These are phyloP conservation scores for Aspergillus intermedius DNA, from an alignment of 2,329 filamentous ascomycete genomes.

Conservation along the genomic window DNA sequence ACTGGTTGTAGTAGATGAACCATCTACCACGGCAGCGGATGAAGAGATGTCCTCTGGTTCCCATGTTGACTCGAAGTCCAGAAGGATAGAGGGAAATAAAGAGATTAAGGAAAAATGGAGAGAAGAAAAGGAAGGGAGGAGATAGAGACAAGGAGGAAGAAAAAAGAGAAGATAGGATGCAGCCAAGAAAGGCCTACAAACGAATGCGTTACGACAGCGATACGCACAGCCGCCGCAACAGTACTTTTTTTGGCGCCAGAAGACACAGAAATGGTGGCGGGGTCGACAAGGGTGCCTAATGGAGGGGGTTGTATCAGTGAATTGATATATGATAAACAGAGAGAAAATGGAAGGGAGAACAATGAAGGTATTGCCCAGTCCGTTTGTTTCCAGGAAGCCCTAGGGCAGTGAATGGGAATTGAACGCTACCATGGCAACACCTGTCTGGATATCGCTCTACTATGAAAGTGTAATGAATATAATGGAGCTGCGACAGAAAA, in stretches of 20 bases:
- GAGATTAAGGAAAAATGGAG: not conserved
- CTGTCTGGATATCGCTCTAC: no score
- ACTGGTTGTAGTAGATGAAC: constrained; percentile 13
- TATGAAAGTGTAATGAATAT: no score
- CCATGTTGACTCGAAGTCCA: constrained; percentile 4
- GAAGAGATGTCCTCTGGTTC: constrained; percentile 10
- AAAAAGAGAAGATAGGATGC: not conserved
- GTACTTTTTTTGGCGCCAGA: not conserved
- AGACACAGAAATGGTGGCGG: no score
- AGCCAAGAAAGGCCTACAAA: not conserved
- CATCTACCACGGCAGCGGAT: constrained; percentile 14
- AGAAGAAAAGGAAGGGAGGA: not conserved
- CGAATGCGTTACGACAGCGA: not conserved
- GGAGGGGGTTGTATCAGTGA: no score
- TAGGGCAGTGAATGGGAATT: no score
- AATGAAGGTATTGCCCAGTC: no score
- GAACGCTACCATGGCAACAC: no score
- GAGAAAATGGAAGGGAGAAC: no score
- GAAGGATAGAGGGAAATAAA: not conserved
- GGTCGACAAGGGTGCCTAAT: no score
- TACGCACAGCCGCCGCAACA: not conserved
- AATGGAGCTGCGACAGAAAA: no score
- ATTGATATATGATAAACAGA: no score
- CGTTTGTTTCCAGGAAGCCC: no score
- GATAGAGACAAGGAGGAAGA: not conserved